A percentile compares a stretch with the other conserved stretches of the same genome.
These are phyloP conservation scores for Suillus placidus DNA, from an alignment of 768 basidiomycete species.

Conservation along the genomic window DNA sequence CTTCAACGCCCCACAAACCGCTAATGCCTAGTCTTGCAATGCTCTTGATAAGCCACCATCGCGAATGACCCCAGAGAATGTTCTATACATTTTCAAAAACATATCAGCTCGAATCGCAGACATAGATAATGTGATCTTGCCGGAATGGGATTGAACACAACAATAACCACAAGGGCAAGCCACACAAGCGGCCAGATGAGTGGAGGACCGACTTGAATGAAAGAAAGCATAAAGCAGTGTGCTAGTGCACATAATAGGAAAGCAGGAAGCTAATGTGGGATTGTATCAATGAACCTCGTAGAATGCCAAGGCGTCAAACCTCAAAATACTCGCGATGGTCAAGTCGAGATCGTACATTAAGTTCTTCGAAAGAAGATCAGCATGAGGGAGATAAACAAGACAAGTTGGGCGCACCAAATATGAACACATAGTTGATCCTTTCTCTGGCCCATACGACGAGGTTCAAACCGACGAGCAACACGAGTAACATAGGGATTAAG, in stretches of 20 bases:
- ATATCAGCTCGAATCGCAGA: not conserved
- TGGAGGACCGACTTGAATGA: conserved; percentile 67
- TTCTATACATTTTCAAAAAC: conserved; percentile 44
- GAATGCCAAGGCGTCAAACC: conserved; percentile 36
- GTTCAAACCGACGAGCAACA: conserved; percentile 81
- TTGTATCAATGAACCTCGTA: conserved; percentile 8
- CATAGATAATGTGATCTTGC: conserved; percentile 31
- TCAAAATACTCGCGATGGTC: conserved; percentile 82
- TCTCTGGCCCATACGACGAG: conserved; percentile 72
- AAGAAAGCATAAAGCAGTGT: conserved; percentile 86
- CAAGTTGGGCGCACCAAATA: conserved; percentile 60
- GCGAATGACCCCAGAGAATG: conserved; percentile 31
- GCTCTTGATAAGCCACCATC: conserved; percentile 81
- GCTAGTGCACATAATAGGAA: conserved; percentile 73
- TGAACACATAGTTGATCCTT: conserved; percentile 92
- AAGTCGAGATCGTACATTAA: conserved; percentile 69
- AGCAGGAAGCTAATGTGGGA: conserved; percentile 64
- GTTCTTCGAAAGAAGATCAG: conserved; percentile 44
- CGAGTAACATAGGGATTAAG: conserved; percentile 73
- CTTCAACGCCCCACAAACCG: conserved; percentile 77
- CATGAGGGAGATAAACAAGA: not conserved
- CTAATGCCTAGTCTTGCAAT: conserved; percentile 65
- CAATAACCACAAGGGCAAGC: conserved; percentile 60
- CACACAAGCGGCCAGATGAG: conserved; percentile 82
- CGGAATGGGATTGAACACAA: conserved; percentile 79